Evolutionary conservation across 768 basidiomycete species (phyloP), one percentile per base, ranked within the genome.

Genomic region (Termitomyces sp.): DNA sequence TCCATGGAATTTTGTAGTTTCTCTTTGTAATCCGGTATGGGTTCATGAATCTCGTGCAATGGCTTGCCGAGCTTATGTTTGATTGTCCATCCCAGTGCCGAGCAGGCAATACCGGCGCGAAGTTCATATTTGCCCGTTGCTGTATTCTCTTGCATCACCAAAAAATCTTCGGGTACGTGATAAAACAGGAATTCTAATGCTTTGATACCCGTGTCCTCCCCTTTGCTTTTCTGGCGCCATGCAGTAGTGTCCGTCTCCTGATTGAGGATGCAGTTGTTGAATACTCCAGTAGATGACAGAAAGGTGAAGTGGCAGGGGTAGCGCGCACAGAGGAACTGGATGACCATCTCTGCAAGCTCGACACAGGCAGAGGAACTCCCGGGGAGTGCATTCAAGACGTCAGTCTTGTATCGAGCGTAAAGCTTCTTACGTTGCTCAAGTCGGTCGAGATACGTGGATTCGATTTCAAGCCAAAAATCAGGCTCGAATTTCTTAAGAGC

Each of bases 401-500:
- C 63, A 45, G 73, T 73, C 6, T 77, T 77, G 56, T 77, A 73
- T 24, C 68, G 38, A 3, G 61, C 60, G 55, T 77, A 73, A 6
- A 83, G 69, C 28, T 65, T 56, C 60, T 72, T 74, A 28, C 80
- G 70, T 43, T 82, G 77, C 2, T 66, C 59, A 36, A 83, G 71
- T 44, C 79, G 75, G 42, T 73, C 68, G 0, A 68, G 66, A 62
- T 83, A 83, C 1, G 80, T 78, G 4, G 78, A 80, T 61, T 83
- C 80, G 16, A 83, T 72, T 57, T 83, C 82, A n/a, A 83, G 67
- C 80, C 80, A 83, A 66, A 75, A 81, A 60, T 83, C 79, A 4
- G 78, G 76, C 50, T 83, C 81, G 61, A 83, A 69, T 45, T 68
- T 73, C 67, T 74, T 75, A 26, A 83, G 62, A 32, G 80, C 82